phyloP scores from a whole-genome alignment of 2,329 filamentous ascomycete genomes.

The Nemania bipapillata region DNA sequence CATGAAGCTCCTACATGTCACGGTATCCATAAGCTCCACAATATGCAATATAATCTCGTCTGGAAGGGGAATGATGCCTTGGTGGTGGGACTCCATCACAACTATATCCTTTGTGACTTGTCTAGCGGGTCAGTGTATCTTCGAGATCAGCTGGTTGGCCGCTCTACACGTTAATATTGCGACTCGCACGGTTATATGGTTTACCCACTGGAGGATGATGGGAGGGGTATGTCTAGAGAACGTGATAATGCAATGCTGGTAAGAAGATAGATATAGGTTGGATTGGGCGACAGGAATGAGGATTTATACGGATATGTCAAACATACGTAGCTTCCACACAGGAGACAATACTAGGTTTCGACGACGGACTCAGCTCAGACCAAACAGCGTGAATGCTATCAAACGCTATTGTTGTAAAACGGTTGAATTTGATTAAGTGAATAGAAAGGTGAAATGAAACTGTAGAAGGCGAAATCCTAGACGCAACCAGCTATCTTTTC shows the following conservation, averaged over 20 bases:
- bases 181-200: too few species aligned
- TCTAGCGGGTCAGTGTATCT: neutral
- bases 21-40: constrained; percentile 42
- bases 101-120: neutral
- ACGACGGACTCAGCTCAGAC: neutral
- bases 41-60: constrained; percentile 42
- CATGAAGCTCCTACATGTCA: constrained; percentile 37
- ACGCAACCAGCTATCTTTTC: neutral
- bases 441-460: neutral
- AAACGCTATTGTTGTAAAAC: too few species aligned
- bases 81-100: neutral
- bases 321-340: too few species aligned
- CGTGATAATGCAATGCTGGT: neutral
- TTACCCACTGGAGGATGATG: neutral
- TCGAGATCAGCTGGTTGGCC: neutral
- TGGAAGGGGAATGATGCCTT: constrained; percentile 24
- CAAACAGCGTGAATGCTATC: neutral
- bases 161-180: too few species aligned
- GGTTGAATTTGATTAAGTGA: neutral
- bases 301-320: too few species aligned
- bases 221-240: neutral
- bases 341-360: neutral
- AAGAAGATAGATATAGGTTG: neutral
- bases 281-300: neutral
- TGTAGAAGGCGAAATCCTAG: neutral